Conservation (phyloP, 108 stramenopile genomes). For the Pelagomonas calceolata region DNA sequence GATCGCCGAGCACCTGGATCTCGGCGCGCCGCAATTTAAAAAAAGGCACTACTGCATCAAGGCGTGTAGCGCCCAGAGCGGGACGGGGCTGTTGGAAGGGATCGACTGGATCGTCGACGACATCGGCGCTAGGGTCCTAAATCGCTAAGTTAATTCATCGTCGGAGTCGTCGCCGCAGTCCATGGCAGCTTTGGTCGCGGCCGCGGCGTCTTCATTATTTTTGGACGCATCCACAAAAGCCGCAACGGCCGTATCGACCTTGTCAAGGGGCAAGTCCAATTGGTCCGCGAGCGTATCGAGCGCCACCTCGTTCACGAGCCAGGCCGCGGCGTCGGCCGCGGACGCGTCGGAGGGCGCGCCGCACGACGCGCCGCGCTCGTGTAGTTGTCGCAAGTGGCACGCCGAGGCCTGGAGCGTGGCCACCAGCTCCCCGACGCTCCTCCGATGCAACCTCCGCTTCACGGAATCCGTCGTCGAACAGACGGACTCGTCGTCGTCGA, state of each 20-base stretch:
- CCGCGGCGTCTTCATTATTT: too few relatives aligned
- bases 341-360: neutral
- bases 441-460: neutral
- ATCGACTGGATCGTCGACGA: constrained; percentile 95
- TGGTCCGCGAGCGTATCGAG: neutral
- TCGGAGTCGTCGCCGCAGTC: too few relatives aligned
- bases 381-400: neutral
- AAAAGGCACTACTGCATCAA: constrained; percentile 78
- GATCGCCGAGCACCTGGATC: constrained; percentile 61
- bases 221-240: neutral
- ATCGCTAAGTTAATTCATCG: too few relatives aligned
- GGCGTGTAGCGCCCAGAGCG: constrained; percentile 85
- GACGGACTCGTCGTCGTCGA: neutral
- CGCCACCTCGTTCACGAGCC: neutral
- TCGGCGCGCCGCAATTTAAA: constrained; percentile 48
- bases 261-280: neutral
- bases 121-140: constrained; percentile 79
- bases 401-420: neutral
- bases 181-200: too few relatives aligned
- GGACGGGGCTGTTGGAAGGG: constrained; percentile 74
- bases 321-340: neutral
- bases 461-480: neutral
- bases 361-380: neutral
- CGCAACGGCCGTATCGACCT: neutral
- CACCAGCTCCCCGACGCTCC: neutral